Evolutionary conservation across 2,329 filamentous ascomycete species (phyloP).

Genomic region (Phoma sp.): DNA sequence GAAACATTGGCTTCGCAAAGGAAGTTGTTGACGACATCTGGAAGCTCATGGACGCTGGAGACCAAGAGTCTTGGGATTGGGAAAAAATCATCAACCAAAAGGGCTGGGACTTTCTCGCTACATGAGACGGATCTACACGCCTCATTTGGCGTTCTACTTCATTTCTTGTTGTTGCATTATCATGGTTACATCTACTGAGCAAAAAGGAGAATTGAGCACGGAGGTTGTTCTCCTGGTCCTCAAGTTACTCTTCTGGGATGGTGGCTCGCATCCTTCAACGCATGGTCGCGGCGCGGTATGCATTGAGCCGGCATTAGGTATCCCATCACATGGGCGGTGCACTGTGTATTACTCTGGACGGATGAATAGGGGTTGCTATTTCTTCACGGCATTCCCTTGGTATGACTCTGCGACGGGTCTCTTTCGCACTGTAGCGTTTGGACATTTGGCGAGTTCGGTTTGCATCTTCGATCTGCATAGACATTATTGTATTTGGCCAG

Average conservation of each 20-base stretch:
- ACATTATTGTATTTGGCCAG: constrained; percentile 26
- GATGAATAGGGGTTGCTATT: constrained; percentile 10
- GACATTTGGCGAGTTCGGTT: not conserved
- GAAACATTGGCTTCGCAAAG: constrained; percentile 64
- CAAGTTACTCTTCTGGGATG: constrained; percentile 13
- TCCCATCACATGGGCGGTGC: constrained; percentile 21
- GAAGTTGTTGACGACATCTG: constrained; percentile 64
- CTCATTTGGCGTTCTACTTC: constrained; percentile 8
- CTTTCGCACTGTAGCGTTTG: constrained; percentile 16
- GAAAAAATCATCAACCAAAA: constrained; percentile 65
- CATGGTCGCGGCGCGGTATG: constrained; percentile 14
- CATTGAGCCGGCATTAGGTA: constrained; percentile 26
- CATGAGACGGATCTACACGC: constrained; percentile 43
- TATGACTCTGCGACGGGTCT: constrained; percentile 8
- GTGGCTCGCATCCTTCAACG: constrained; percentile 6
- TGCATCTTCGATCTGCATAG: constrained; percentile 2
- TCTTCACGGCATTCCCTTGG: constrained; percentile 16
- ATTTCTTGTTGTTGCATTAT: constrained; percentile 17
- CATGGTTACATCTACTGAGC: constrained; percentile 8
- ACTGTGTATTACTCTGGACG: constrained; percentile 12
- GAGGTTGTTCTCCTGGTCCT: not conserved
- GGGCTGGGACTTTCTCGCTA: constrained; percentile 67
- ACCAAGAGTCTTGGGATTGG: constrained; percentile 68
- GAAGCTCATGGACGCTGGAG: constrained; percentile 64
- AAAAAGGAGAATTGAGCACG: constrained; percentile 9